phyloP scores from a whole-genome alignment of 1,284 basidiomycete species.

The Porphyrellus sp. region DNA sequence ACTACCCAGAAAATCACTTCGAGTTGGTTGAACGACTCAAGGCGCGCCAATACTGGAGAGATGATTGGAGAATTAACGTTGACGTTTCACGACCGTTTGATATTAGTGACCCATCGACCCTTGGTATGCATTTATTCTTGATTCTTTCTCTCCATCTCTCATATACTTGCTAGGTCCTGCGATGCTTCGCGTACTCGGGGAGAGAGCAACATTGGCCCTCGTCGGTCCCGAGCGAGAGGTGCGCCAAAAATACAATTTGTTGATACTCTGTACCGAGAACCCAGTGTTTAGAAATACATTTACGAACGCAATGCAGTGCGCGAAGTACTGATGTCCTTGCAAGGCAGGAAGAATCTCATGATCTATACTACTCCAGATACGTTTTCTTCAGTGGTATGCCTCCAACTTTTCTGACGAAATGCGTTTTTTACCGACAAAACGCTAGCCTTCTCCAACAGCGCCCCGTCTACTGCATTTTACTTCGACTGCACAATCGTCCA shows the following conservation, averaged over 20 bases:
- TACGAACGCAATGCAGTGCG: slow-evolving; percentile 70
- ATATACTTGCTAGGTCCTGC: slow-evolving; percentile 44
- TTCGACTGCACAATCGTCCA: slow-evolving; percentile 56
- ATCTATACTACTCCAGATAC: slow-evolving; percentile 43
- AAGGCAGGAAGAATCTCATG: slow-evolving; percentile 63
- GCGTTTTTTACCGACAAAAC: not conserved
- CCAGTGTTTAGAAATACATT: slow-evolving; percentile 52
- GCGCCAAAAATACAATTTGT: not conserved
- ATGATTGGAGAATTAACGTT: slow-evolving; percentile 53
- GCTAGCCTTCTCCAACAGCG: slow-evolving; percentile 48
- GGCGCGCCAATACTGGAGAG: slow-evolving; percentile 65
- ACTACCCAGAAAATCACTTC: slow-evolving; percentile 42
- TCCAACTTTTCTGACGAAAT: not conserved
- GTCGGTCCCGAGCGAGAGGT: slow-evolving; percentile 37
- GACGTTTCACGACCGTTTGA: slow-evolving; percentile 47
- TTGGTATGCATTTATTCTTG: slow-evolving; percentile 42
- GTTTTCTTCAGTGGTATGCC: slow-evolving; percentile 36
- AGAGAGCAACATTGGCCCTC: slow-evolving; percentile 27
- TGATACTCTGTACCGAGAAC: not conserved
- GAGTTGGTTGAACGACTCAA: slow-evolving; percentile 56
- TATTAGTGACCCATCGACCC: slow-evolving; percentile 63
- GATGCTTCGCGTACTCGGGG: slow-evolving; percentile 39
- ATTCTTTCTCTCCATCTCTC: not conserved
- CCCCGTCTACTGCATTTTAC: slow-evolving; percentile 66
- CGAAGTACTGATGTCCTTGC: slow-evolving; percentile 68